These are phyloP conservation scores for Cytospora mali DNA, from an alignment of 2,329 filamentous ascomycete species.

Conservation along the genomic window DNA sequence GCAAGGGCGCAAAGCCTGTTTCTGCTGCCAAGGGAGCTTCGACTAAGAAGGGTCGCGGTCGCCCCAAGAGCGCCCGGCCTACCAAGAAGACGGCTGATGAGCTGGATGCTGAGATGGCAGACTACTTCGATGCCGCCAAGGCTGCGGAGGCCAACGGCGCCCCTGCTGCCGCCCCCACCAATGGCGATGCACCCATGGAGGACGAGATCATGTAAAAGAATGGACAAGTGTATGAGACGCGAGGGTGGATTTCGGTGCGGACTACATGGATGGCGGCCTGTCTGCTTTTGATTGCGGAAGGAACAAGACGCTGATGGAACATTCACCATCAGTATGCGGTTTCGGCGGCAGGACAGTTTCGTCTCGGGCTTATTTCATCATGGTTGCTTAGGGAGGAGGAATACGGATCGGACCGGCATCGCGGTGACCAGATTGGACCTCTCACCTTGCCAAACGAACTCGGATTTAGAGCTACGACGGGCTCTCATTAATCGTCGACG, in stretches of 20 bases:
- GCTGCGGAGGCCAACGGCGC: slow-evolving; percentile 44
- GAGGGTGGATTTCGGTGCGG: background rate
- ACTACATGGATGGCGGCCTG: background rate
- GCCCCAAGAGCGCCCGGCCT: slow-evolving; percentile 62
- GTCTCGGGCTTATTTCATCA: slow-evolving; percentile 21
- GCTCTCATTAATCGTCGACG: slow-evolving; percentile 10
- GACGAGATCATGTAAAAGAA: slow-evolving; percentile 60
- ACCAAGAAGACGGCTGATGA: slow-evolving; percentile 91
- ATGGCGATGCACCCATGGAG: slow-evolving; percentile 65
- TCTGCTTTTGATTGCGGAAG: background rate
- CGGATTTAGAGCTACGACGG: slow-evolving; percentile 3
- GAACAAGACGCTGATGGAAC: background rate
- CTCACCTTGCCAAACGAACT: slow-evolving; percentile 15
- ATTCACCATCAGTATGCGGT: background rate
- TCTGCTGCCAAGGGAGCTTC: slow-evolving; percentile 47
- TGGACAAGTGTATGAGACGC: background rate
- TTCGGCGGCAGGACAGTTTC: slow-evolving; percentile 5
- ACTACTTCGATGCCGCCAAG: slow-evolving; percentile 73
- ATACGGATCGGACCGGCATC: slow-evolving; percentile 3
- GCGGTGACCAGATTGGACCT: slow-evolving; percentile 23
- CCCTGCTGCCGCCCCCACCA: slow-evolving; percentile 48
- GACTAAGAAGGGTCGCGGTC: slow-evolving; percentile 54
- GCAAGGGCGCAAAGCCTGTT: slow-evolving; percentile 48
- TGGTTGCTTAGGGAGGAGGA: background rate
- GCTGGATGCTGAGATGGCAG: slow-evolving; percentile 95